phyloP scores from a whole-genome alignment of 176 grass and related monocot genomes.

The Bothriochloa decipiens region DNA sequence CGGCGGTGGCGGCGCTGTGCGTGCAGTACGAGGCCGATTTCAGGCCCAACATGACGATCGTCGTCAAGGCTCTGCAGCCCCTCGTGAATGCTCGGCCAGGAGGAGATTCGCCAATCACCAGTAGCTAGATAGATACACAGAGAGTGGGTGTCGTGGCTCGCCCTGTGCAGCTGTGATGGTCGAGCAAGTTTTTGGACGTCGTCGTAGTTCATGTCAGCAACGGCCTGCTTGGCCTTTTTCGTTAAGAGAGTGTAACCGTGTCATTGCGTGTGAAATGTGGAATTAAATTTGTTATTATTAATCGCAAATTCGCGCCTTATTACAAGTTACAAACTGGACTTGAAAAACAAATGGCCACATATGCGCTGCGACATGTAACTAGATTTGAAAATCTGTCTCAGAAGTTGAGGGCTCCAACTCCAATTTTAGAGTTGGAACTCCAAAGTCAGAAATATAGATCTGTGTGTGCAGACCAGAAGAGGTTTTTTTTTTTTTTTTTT shows the following conservation, averaged over 20 bases:
- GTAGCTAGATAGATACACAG: conserved; percentile 28
- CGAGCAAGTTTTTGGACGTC: background rate
- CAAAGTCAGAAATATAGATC: no score
- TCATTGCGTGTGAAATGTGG: background rate
- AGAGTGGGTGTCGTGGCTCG: background rate
- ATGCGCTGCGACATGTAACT: background rate
- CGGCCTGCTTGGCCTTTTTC: background rate
- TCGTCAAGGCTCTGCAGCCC: conserved; percentile 86
- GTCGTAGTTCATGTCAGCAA: background rate
- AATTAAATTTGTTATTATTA: background rate
- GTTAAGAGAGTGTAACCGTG: background rate
- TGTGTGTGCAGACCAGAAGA: no score
- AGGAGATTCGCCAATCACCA: conserved; percentile 42
- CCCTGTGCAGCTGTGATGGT: background rate
- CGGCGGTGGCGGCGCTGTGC: conserved; percentile 90
- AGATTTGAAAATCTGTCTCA: background rate
- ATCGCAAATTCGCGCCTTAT: background rate
- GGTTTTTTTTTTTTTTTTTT: no score
- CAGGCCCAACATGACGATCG: conserved; percentile 93
- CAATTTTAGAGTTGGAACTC: background rate
- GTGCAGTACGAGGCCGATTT: conserved; percentile 90
- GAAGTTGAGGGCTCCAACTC: background rate
- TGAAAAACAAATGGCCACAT: no score
- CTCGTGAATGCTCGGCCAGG: conserved; percentile 52
- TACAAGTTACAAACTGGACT: no score